Base-by-base conservation (phyloP, 345 rosid species). In the Salix purpurea region DNA sequence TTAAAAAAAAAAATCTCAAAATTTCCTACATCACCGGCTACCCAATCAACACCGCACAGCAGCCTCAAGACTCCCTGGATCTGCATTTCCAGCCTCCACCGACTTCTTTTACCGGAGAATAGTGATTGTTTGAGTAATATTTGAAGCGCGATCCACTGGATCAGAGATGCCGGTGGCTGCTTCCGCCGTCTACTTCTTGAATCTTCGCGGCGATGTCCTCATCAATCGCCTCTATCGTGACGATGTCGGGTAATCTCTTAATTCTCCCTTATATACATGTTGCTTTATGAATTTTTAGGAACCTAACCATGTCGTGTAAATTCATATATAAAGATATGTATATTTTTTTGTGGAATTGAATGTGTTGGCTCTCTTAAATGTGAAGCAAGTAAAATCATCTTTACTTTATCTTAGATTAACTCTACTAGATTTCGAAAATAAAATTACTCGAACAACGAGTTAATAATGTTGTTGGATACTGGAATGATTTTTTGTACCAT, bases 141-240 rank as follows among this genome's bases (percentile, higher is more conserved):
- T 8, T 70, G 50, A 69, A 68, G 58, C 72, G 56, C 58, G 67
- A 83, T 71, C 81, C 74, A 21, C 72, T 80, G 79, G 88, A 88
- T 86, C 87, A 85, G 85, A 84, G 86, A 96, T 96, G 99, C 99
- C 98, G 87, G 97, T 94, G 90, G 91, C 98, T 85, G 98, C 99
- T 84, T 96, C 98, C 39, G 98, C 98, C 74, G 83, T 94, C 88
- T 96, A 94, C 89, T 96, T 96, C 88, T 84, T 96, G 58, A 96
- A 96, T 84, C 97, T 96, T 83, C 97, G 98, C 42, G 98, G 99
- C 75, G 98, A 96, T 83, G 94, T 96, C 74, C 98, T 96, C 83
- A 96, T 96, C 85, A 96, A 96, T 79, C 97, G 98, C 79, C 94
- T 92, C 70, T 96, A 94, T 82, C 94, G 98, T 42, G 99, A 96